These are phyloP conservation scores for Aspergillus fijiensis DNA, from an alignment of 2,329 filamentous ascomycete genomes.

Conservation along the genomic window DNA sequence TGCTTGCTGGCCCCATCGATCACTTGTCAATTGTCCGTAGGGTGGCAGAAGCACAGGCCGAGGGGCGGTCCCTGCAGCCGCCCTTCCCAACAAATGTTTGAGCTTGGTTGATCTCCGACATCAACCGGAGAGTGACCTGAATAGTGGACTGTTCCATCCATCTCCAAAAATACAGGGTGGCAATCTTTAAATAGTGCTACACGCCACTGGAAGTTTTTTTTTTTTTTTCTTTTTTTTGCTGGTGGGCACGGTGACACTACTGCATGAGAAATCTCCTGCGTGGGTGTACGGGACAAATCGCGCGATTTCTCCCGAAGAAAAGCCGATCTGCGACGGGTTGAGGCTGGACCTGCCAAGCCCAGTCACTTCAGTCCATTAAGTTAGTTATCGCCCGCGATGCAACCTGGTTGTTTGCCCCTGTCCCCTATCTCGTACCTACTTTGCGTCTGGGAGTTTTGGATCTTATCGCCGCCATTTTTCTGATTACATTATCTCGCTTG, in stretches of 20 bases:
- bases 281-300: neutral
- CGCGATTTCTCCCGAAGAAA: neutral
- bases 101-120: neutral
- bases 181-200: neutral
- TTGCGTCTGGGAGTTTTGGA: neutral
- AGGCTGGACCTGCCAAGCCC: neutral
- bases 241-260: neutral
- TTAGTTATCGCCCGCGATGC: no score
- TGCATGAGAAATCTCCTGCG: neutral
- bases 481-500: neutral
- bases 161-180: neutral
- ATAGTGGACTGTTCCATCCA: neutral
- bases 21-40: neutral
- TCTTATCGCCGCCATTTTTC: neutral
- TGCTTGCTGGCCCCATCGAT: neutral
- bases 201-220: neutral
- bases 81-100: neutral
- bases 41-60: neutral
- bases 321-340: neutral
- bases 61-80: conserved; percentile 2
- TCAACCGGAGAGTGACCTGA: neutral
- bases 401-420: neutral
- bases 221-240: neutral
- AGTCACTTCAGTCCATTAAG: no score
- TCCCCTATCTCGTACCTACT: neutral